These are phyloP conservation scores for Phytophthora rubi DNA, from an alignment of 352 stramenopile genomes.

Conservation along the genomic window DNA sequence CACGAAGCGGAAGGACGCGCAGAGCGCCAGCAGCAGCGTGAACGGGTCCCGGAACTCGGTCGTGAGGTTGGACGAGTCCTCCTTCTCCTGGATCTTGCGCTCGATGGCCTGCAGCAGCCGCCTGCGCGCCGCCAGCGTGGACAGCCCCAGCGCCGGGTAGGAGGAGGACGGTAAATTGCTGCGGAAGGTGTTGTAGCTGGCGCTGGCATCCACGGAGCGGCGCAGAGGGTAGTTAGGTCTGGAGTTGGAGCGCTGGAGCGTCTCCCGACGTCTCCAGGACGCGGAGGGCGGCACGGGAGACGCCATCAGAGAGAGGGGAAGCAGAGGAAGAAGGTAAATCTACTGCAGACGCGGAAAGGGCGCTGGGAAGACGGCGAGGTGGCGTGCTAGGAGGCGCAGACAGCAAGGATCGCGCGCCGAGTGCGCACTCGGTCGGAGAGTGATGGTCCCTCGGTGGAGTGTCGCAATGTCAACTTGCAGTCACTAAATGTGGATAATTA, in stretches of 20 bases:
- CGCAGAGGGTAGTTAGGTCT: conserved; percentile 34
- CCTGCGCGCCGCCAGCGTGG: conserved; percentile 51
- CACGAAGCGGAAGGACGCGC: conserved; percentile 63
- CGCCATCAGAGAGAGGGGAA: conserved; percentile 18
- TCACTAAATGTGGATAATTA: not conserved
- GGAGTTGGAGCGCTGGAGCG: conserved; percentile 11
- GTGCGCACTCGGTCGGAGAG: conserved; percentile 1
- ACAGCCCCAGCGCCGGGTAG: conserved; percentile 52
- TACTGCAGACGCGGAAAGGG: not conserved
- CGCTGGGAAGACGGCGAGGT: not conserved
- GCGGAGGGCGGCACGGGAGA: conserved; percentile 6
- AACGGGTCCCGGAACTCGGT: conserved; percentile 82
- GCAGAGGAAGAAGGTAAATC: conserved; percentile 13
- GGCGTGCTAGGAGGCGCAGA: not conserved
- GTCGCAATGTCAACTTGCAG: not conserved
- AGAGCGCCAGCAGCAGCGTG: conserved; percentile 69
- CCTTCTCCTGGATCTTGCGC: conserved; percentile 76
- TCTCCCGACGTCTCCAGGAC: conserved; percentile 35
- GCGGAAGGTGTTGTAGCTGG: conserved; percentile 38
- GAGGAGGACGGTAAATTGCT: conserved; percentile 11
- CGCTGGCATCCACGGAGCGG: conserved; percentile 24
- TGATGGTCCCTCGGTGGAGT: conserved; percentile 6
- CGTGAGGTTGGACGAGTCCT: conserved; percentile 62
- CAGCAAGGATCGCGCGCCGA: conserved; percentile 4
- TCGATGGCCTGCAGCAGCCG: conserved; percentile 73